phyloP scores from a whole-genome alignment of 148 eudicot genomes.

The Camellia granthamiana region DNA sequence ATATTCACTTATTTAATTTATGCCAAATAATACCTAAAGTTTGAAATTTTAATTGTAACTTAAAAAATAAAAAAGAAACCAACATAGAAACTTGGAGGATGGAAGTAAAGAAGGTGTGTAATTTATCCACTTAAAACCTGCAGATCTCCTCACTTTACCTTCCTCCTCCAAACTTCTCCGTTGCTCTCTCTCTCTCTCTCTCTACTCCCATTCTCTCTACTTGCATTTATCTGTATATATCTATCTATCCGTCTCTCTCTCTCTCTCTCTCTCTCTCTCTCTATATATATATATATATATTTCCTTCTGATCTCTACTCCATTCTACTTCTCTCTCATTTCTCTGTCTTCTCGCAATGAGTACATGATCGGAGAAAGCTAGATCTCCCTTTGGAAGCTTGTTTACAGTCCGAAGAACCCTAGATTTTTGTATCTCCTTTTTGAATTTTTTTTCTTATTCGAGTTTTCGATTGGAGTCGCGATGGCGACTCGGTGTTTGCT shows the following conservation, averaged over 20 bases:
- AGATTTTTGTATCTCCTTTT: background rate
- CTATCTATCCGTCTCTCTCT: background rate
- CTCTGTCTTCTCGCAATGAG: background rate
- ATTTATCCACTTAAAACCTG: background rate
- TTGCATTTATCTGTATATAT: too few relatives aligned
- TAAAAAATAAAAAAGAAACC: too few relatives aligned
- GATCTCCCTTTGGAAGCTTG: conserved; percentile 6
- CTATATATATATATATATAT: background rate
- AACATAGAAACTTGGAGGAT: too few relatives aligned
- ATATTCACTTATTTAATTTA: too few relatives aligned
- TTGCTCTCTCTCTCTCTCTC: background rate
- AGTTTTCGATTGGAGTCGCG: background rate
- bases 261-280: background rate
- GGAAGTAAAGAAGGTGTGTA: too few relatives aligned
- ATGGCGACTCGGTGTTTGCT: conserved; percentile 14
- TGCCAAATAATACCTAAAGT: too few relatives aligned
- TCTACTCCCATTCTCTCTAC: background rate
- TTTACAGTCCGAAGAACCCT: background rate
- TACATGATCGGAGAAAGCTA: background rate
- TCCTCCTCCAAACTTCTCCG: background rate
- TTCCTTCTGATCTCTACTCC: background rate
- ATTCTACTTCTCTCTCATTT: background rate
- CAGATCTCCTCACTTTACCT: background rate
- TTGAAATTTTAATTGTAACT: too few relatives aligned
- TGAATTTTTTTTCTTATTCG: background rate